phyloP scores from a whole-genome alignment of 2,329 filamentous ascomycete species.

The Stagonosporopsis cucurbitacearum region DNA sequence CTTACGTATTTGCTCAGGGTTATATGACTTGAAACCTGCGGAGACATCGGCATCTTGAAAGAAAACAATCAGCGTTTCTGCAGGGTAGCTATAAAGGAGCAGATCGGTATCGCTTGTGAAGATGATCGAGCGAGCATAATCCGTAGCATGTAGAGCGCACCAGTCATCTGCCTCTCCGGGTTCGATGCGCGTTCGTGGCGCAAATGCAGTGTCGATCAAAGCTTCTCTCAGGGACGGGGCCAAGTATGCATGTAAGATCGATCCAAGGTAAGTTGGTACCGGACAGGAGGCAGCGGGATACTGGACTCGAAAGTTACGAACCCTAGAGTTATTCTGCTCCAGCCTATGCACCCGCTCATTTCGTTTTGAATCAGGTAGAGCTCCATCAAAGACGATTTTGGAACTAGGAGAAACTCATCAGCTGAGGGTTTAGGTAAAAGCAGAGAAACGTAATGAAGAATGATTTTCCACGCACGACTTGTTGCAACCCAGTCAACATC shows the following conservation, averaged over 20 bases:
- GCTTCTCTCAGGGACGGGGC: conserved; percentile 79
- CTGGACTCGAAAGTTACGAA: conserved; percentile 58
- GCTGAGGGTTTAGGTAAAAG: neutral
- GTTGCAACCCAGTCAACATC: neutral
- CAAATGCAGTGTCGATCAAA: conserved; percentile 56
- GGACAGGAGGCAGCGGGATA: conserved; percentile 36
- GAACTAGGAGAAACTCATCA: conserved; percentile 37
- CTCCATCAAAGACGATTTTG: conserved; percentile 85
- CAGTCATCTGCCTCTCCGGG: conserved; percentile 85
- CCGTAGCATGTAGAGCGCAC: conserved; percentile 71
- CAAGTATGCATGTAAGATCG: conserved; percentile 69
- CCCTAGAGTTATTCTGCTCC: conserved; percentile 61
- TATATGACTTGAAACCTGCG: conserved; percentile 47
- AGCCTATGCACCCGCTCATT: conserved; percentile 67
- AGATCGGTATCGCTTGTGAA: conserved; percentile 90
- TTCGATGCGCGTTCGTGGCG: conserved; percentile 64
- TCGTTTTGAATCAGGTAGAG: conserved; percentile 72
- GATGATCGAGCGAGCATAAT: conserved; percentile 64
- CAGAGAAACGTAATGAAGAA: neutral
- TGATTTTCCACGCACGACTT: neutral
- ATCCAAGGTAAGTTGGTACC: conserved; percentile 35
- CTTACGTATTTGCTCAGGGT: conserved; percentile 54
- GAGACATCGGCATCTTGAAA: conserved; percentile 66
- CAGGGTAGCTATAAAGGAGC: conserved; percentile 73
- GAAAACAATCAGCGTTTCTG: conserved; percentile 68